A percentile compares a stretch with the other conserved stretches of the same genome.
phyloP scores from a whole-genome alignment of 805 yeast genomes.

The Pichia cabralensis region DNA sequence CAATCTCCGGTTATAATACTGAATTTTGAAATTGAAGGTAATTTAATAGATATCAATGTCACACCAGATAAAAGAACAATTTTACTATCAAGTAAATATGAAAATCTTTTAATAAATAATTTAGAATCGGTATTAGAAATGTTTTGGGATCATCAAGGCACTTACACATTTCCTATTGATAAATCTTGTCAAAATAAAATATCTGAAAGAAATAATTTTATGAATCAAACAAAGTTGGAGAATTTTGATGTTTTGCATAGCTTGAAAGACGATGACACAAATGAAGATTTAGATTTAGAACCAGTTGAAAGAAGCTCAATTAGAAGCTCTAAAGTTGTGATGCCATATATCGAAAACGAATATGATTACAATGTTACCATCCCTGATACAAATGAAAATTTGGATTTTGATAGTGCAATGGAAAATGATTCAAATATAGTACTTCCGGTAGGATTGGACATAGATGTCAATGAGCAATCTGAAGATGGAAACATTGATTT shows the following conservation, averaged over 20 bases:
- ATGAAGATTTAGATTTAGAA: slow-evolving; percentile 3
- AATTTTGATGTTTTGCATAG: too few relatives aligned
- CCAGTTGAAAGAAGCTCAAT: slow-evolving; percentile 1
- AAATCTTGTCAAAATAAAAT: slow-evolving; percentile 1
- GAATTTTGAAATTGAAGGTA: slow-evolving; percentile 44
- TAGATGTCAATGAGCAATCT: too few relatives aligned
- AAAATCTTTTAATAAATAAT: slow-evolving; percentile 44
- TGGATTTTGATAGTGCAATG: too few relatives aligned
- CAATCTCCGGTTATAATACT: slow-evolving; percentile 67
- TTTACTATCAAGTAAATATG: slow-evolving; percentile 46
- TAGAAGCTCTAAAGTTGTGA: slow-evolving; percentile 2
- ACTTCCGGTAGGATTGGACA: too few relatives aligned
- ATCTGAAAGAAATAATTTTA: not conserved
- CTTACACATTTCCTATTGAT: slow-evolving; percentile 8
- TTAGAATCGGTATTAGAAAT: slow-evolving; percentile 40
- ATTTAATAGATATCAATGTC: slow-evolving; percentile 68
- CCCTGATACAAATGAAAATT: too few relatives aligned
- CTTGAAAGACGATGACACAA: slow-evolving; percentile 1
- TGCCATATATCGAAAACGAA: too few relatives aligned
- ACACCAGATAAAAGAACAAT: slow-evolving; percentile 84
- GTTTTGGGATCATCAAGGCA: slow-evolving; percentile 28
- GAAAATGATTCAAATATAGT: too few relatives aligned
- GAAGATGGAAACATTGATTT: too few relatives aligned
- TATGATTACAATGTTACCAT: not conserved
- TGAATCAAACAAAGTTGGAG: slow-evolving; percentile 6